Evolutionary conservation across 129 eudicot species (phyloP).

Genomic region (Arctium lappa): DNA sequence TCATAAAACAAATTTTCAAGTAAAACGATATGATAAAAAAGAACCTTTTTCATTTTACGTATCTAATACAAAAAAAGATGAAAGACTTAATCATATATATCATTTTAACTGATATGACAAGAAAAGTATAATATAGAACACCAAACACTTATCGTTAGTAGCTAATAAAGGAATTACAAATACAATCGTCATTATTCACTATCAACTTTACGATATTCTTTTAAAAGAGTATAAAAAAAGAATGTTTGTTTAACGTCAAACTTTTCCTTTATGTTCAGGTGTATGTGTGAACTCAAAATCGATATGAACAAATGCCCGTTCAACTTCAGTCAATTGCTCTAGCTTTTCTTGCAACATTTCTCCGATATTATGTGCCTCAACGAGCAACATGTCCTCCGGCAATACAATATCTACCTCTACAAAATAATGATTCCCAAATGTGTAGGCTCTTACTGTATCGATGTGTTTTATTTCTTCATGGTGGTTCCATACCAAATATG

Average conservation of each 20-base stretch:
- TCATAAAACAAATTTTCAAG: no score
- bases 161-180: background rate
- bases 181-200: background rate
- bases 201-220: background rate
- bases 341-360: constrained; percentile 88
- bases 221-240: background rate
- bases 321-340: constrained; percentile 79
- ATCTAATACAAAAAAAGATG: background rate
- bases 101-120: background rate
- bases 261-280: constrained; percentile 68
- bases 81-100: background rate
- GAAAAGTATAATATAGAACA: background rate
- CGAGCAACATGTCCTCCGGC: constrained; percentile 72
- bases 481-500: constrained; percentile 93
- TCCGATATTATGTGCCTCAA: constrained; percentile 83
- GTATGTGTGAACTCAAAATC: constrained; percentile 84
- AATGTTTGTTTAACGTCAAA: background rate
- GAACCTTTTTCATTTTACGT: no score
- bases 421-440: constrained; percentile 77
- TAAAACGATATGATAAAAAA: no score
- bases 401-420: constrained; percentile 93
- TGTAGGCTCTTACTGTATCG: constrained; percentile 87
- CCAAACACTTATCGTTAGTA: background rate
- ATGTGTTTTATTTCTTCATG: constrained; percentile 80
- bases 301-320: constrained; percentile 86